Base-by-base conservation (phyloP, 2,329 filamentous ascomycete species). In the Diplodia seriata region DNA sequence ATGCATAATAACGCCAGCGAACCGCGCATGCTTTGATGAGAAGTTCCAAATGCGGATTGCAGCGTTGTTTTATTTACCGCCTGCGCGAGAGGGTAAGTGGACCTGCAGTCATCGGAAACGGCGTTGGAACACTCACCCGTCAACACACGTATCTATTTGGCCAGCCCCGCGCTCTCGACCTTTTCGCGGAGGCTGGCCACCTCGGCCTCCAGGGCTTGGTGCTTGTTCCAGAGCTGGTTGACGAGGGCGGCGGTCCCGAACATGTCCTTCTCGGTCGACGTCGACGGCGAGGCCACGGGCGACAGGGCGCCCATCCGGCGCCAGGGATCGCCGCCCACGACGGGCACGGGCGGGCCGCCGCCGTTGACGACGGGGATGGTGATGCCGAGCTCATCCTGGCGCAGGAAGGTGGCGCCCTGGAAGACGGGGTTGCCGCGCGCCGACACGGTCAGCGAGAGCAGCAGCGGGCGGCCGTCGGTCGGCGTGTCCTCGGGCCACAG, bases 401-500 rank as follows among this genome's bases (percentile, higher is more conserved):
- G 59, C 29, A 63, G 14, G 12, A 63, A 63, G 11, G 59, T 63
- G 6, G 59, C 59, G 29, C 59, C 59, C n/a, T 63, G 50, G 14
- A 63, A 63, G 6, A 63, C 59, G 14, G 59, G 59, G 23, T 63
- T 63, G 2, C 59, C 59, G 6, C 47, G 29, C 1, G 59, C 59
- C 2, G 59, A 63, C 9, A 63, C 59, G 29, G 59, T 63, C 4
- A 63, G 59, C 29, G 59, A 63, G 18, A 63, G 47, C 43, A 63
- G 29, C 47, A 63, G 40, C n/a, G 59, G 59, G 6, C 59, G 43
- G 43, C 59, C 59, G 18, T 53, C 43, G 29, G 47, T 51, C 5
- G 59, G 59, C 18, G 59, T 63, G 31, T 63, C 59, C 47, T 63
- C 59, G 6, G 59, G 59, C 59, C 59, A 63, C n/a, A 63, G 31